Evolutionary conservation across 139 green algal genomes (phyloP), one percentile per base, ranked within the genome.

Genomic region (Gonium pectorale): DNA sequence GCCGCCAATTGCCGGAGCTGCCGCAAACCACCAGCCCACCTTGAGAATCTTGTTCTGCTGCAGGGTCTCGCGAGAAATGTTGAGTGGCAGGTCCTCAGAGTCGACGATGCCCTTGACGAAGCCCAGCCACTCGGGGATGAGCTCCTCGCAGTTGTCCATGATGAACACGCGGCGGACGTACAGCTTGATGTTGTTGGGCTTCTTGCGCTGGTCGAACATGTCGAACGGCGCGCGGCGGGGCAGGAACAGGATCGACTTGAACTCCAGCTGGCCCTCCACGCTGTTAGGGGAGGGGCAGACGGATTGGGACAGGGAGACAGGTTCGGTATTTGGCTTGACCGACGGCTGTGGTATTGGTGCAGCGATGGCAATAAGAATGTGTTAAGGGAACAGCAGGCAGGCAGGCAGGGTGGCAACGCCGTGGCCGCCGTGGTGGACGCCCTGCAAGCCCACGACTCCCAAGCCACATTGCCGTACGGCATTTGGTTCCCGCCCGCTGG

Each of bases 1-100:
- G n/a, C n/a, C n/a, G n/a, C n/a, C n/a, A n/a, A n/a, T n/a, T n/a
- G n/a, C n/a, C n/a, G n/a, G n/a, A n/a, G n/a, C n/a, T n/a, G n/a
- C n/a, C n/a, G n/a, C n/a, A n/a, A 13, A 78, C 38, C 5, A 6
- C 19, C 41, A 9, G 7, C 86, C 31, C 75, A 96, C 96, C 96
- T 99, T 99, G 31, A 99, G 93, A 84, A 99, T 99, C 95, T 99
- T 99, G 95, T 99, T 99, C 92, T 99, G 98, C 93, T 99, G 98
- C 81, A 99, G 95, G 91, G 94, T 99, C 93, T 99, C 98, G 82
- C 98, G 97, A 2, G 96, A 99, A 86, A 99, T 99, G 96, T 99
- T 99, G 33, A 99, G 93, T 13, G 98, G 98, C 81, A 99, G 91
- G 89, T 99, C 98, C 94, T 99, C 98, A 41, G 87, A 96, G 93